These are phyloP conservation scores for Pseudocercospora pini-densiflorae DNA, from an alignment of 2,329 filamentous ascomycete species.

Conservation along the genomic window DNA sequence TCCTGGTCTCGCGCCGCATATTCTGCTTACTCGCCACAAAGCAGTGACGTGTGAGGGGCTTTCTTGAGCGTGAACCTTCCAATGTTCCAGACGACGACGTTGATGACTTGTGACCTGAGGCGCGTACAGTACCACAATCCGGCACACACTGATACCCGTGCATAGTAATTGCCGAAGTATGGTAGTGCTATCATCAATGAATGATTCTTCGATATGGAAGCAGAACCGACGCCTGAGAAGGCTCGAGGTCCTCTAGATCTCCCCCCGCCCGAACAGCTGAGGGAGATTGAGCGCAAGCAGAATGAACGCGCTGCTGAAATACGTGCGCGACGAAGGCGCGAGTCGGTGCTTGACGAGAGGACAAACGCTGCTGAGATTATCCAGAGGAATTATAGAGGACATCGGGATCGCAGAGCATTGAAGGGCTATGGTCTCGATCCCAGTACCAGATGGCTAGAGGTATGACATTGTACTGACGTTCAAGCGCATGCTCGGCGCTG, in stretches of 20 bases:
- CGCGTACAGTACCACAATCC: background rate
- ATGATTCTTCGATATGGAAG: background rate
- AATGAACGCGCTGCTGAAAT: constrained; percentile 37
- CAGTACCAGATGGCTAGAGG: constrained; percentile 72
- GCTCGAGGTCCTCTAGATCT: constrained; percentile 30
- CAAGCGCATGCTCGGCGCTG: constrained; percentile 9
- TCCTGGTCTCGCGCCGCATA: background rate
- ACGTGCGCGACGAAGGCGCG: constrained; percentile 21
- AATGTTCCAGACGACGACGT: background rate
- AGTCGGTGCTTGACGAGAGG: constrained; percentile 19
- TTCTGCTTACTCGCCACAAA: background rate
- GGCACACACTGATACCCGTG: background rate
- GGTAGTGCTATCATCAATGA: background rate
- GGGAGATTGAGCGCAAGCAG: constrained; percentile 42
- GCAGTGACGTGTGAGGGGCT: background rate
- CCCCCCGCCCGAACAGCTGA: constrained; percentile 39
- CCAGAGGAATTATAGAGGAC: constrained; percentile 73
- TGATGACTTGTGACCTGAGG: background rate
- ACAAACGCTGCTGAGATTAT: constrained; percentile 40
- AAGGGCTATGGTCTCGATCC: constrained; percentile 70
- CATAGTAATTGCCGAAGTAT: constrained; percentile 1
- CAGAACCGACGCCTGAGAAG: background rate
- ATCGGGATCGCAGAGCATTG: constrained; percentile 73
- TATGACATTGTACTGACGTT: constrained; percentile 41
- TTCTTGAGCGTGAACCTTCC: background rate